A percentile compares a stretch with the other conserved stretches of the same genome.
Evolutionary conservation across 2,329 filamentous ascomycete species (phyloP).

Genomic region (Trichoderma lentiforme): DNA sequence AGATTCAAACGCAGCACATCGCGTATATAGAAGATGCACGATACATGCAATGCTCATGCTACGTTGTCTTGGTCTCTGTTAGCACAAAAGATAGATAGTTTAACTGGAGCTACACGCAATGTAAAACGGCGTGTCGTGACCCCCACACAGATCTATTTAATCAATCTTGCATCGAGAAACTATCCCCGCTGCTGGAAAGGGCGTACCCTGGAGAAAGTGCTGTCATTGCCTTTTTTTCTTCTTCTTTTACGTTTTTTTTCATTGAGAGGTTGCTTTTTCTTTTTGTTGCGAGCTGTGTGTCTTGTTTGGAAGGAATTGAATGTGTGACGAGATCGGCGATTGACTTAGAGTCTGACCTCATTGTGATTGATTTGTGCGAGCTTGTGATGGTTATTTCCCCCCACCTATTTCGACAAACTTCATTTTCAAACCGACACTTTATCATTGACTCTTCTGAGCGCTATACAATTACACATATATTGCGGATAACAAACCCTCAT

Average conservation of each 20-base stretch:
- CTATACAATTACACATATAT: neutral
- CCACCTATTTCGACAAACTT: neutral
- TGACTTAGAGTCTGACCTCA: neutral
- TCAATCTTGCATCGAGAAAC: neutral
- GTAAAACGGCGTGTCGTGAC: neutral
- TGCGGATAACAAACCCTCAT: neutral
- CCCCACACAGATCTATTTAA: neutral
- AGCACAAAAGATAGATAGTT: neutral
- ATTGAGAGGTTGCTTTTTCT: fast-evolving
- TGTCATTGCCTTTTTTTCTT: neutral
- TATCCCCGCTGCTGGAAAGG: neutral
- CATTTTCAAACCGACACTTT: neutral
- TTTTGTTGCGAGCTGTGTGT: neutral
- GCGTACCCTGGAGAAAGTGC: neutral
- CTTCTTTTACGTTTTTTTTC: neutral
- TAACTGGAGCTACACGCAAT: neutral
- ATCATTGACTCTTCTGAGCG: neutral
- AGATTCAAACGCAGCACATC: neutral
- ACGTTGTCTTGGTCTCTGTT: neutral
- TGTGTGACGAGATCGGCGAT: neutral
- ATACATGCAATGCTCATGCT: neutral
- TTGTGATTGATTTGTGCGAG: neutral
- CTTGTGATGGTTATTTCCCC: neutral
- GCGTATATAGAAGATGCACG: neutral
- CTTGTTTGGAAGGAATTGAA: neutral